Base-by-base conservation (phyloP, 1,284 basidiomycete species). In the Trichosporon coremiiforme region DNA sequence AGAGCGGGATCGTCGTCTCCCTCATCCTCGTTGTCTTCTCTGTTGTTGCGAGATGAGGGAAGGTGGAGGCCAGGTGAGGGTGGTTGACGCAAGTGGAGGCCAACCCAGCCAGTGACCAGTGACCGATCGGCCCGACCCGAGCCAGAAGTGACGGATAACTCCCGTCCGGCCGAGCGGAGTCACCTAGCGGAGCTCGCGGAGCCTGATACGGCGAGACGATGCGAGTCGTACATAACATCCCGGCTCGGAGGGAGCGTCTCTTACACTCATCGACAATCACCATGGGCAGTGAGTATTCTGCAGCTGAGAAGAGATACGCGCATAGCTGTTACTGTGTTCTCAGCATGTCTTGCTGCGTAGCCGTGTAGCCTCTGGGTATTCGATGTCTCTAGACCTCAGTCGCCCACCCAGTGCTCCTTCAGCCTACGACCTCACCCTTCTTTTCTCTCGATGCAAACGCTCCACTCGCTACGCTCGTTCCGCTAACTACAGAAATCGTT, bases 401-500 rank as follows among this genome's bases (percentile, higher is more conserved):
- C 36, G 36, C 36, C 36, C 36, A 38, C 36, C 36, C 25, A 25
- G 25, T 25, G 25, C 25, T 25, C 25, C 25, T 25, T 25, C 25
- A 25, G 25, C 25, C 25, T 25, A 25, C 25, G 25, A 25, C 25
- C 25, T 25, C 25, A 25, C 25, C 25, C 25, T 25, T 25, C 25
- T 25, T 25, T 25, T 25, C 25, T 25, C 25, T 25, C 25, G 25
- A 25, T 25, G 25, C 25, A 25, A 10, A 10, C 12, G 36, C 36
- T 38, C 36, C 36, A 38, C 57, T 62, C 57, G 57, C 41, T 36
- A 41, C n/a, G 20, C 35, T 66, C 57, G 25, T 38, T 8, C 25
- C 22, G 8, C 70, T 53, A 12, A 53, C 33, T 35, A 10, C 50
- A 82, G 79, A 82, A 68, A 78, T 83, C 78, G 75, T 82, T 17